Conservation (phyloP, 345 rosid species). For the Cochlearia excelsa region DNA sequence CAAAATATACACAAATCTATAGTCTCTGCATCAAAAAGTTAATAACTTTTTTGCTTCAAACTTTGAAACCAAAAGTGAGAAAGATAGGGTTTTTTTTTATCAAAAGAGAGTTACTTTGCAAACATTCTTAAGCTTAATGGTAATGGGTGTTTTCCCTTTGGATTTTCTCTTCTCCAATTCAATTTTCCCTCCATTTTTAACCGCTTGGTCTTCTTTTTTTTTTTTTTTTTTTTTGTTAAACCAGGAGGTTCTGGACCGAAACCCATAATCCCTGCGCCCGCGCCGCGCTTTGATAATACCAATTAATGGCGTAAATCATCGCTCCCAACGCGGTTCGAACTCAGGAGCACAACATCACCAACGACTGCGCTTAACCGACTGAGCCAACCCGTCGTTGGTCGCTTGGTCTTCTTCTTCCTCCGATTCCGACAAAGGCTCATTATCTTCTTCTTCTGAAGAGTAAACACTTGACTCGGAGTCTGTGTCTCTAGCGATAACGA, state of each 20-base stretch:
- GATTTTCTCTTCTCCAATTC: conserved; percentile 40
- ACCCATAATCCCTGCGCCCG: too few relatives aligned
- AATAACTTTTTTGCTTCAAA: not conserved
- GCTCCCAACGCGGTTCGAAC: too few relatives aligned
- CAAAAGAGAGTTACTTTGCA: conserved; percentile 60
- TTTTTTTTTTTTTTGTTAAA: too few relatives aligned
- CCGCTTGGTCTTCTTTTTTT: conserved; percentile 29
- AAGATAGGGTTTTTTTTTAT: conserved; percentile 21
- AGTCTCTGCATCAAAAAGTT: conserved; percentile 2
- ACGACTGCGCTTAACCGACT: too few relatives aligned
- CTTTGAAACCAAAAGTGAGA: not conserved
- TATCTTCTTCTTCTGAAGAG: conserved; percentile 42
- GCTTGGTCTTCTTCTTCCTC: conserved; percentile 33
- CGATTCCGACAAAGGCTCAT: conserved; percentile 35
- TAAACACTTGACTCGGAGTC: conserved; percentile 61
- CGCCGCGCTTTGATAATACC: too few relatives aligned
- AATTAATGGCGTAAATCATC: too few relatives aligned
- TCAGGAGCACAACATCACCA: too few relatives aligned
- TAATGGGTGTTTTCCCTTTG: conserved; percentile 72
- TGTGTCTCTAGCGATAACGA: conserved; percentile 61
- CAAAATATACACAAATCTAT: not conserved
- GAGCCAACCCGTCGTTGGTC: too few relatives aligned
- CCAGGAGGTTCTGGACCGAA: too few relatives aligned
- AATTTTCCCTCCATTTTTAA: conserved; percentile 34
- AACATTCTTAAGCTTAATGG: conserved; percentile 87